A percentile compares a stretch with the other conserved stretches of the same genome.
Conservation (phyloP, 164 flowering plant species). For the Protea cynaroides region DNA sequence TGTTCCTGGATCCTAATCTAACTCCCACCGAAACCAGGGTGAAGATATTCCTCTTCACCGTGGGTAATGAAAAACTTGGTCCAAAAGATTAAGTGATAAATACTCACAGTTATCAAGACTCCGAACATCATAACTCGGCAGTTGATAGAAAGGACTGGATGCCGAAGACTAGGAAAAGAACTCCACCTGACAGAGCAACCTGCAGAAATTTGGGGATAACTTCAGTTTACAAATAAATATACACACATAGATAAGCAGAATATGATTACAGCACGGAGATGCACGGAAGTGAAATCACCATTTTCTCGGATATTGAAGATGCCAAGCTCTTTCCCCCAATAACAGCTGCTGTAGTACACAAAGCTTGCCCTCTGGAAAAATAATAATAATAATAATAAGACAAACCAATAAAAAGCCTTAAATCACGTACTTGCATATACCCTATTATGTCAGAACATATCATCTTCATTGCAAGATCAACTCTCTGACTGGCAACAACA, state of each 20-base stretch:
- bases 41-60: too few relatives aligned
- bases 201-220: conserved; percentile 21
- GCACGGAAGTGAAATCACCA: conserved; percentile 32
- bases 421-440: too few relatives aligned
- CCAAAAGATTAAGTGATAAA: background rate
- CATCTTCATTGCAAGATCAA: too few relatives aligned
- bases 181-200: conserved; percentile 86
- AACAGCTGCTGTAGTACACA: conserved; percentile 94
- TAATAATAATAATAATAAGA: conserved; percentile 8
- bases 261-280: conserved; percentile 3
- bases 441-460: too few relatives aligned
- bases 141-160: conserved; percentile 79
- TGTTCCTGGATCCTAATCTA: too few relatives aligned
- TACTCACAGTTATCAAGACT: conserved; percentile 9
- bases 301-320: conserved; percentile 85
- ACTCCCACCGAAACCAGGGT: too few relatives aligned
- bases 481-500: too few relatives aligned
- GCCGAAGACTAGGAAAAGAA: conserved; percentile 88
- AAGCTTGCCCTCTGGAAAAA: conserved; percentile 76
- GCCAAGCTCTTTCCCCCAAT: conserved; percentile 96
- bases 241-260: too few relatives aligned
- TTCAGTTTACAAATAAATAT: background rate
- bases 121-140: conserved; percentile 22
- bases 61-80: too few relatives aligned
- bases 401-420: background rate